phyloP scores from a whole-genome alignment of 2,329 filamentous ascomycete genomes.

The Ophiostoma fasciatum region DNA sequence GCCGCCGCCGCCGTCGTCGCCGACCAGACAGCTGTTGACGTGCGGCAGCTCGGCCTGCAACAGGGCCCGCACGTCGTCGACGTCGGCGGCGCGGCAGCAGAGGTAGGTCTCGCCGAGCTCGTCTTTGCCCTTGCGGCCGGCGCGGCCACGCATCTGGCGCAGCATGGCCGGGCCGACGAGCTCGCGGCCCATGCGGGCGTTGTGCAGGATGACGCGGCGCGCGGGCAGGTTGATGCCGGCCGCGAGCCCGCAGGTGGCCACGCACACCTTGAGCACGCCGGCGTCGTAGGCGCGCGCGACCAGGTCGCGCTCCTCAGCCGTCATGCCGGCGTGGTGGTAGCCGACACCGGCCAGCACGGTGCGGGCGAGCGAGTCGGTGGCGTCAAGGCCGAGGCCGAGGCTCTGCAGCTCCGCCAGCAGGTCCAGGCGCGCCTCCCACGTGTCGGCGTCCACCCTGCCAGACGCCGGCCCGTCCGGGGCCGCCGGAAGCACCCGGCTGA shows the following conservation, averaged over 20 bases:
- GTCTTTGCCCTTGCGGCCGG: slow-evolving; percentile 65
- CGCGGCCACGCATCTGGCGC: slow-evolving; percentile 66
- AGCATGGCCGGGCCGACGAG: slow-evolving; percentile 67
- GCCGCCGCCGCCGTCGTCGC: slow-evolving; percentile 30
- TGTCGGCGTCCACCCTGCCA: slow-evolving; percentile 27
- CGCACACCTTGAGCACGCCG: slow-evolving; percentile 52
- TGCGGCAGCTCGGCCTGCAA: slow-evolving; percentile 59
- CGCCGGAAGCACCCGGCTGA: slow-evolving; percentile 49
- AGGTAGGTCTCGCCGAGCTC: slow-evolving; percentile 65
- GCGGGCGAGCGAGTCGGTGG: slow-evolving; percentile 45
- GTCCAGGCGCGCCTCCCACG: slow-evolving; percentile 46
- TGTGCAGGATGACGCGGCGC: slow-evolving; percentile 59
- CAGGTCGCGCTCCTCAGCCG: slow-evolving; percentile 59
- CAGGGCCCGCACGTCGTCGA: slow-evolving; percentile 54
- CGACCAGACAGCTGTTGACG: slow-evolving; percentile 47
- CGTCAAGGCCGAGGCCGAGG: slow-evolving; percentile 46
- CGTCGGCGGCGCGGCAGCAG: slow-evolving; percentile 53
- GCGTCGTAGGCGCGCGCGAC: slow-evolving; percentile 56
- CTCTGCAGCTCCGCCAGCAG: slow-evolving; percentile 52
- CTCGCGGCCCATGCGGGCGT: slow-evolving; percentile 60
- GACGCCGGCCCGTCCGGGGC: slow-evolving; percentile 22
- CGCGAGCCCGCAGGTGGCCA: slow-evolving; percentile 67
- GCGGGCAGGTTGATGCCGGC: slow-evolving; percentile 69
- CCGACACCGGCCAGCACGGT: slow-evolving; percentile 54
- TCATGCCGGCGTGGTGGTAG: slow-evolving; percentile 59